phyloP scores from a whole-genome alignment of 2,329 filamentous ascomycete genomes.

The Incumbomyces lentus region DNA sequence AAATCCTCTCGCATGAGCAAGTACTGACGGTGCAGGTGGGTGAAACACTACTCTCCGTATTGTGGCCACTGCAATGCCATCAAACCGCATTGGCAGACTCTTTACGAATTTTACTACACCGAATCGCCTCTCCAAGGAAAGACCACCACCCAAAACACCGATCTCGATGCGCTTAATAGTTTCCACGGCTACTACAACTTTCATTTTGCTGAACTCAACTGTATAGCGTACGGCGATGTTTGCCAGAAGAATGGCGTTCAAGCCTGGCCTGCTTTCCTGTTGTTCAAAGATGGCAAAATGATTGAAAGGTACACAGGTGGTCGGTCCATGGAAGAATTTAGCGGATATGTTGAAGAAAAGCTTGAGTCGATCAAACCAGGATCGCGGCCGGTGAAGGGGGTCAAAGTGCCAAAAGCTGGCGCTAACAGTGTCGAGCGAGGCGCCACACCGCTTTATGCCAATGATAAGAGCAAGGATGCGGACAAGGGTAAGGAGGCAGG shows the following conservation, averaged over 20 bases:
- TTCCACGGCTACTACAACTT: slow-evolving; percentile 83
- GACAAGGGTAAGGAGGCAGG: slow-evolving; percentile 29
- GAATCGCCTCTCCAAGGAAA: slow-evolving; percentile 57
- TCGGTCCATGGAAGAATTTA: slow-evolving; percentile 57
- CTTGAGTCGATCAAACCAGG: slow-evolving; percentile 73
- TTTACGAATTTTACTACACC: slow-evolving; percentile 90
- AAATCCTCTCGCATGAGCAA: neutral
- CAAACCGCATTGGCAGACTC: slow-evolving; percentile 77
- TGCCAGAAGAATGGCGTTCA: slow-evolving; percentile 59
- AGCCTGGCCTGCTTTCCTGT: slow-evolving; percentile 64
- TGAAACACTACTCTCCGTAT: slow-evolving; percentile 43
- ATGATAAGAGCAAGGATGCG: slow-evolving; percentile 34
- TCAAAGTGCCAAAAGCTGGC: slow-evolving; percentile 62
- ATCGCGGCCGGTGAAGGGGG: slow-evolving; percentile 56
- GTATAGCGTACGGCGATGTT: slow-evolving; percentile 68
- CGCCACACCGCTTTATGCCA: slow-evolving; percentile 28
- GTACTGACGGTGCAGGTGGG: slow-evolving; percentile 32
- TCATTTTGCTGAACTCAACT: slow-evolving; percentile 78
- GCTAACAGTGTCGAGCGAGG: slow-evolving; percentile 41
- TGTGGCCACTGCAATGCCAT: slow-evolving; percentile 65
- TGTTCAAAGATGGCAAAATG: slow-evolving; percentile 69
- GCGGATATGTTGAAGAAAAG: slow-evolving; percentile 61
- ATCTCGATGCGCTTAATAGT: slow-evolving; percentile 44
- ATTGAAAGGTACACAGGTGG: slow-evolving; percentile 54
- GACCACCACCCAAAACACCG: slow-evolving; percentile 37